A percentile compares a stretch with the other conserved stretches of the same genome.
phyloP scores from a whole-genome alignment of 2,329 filamentous ascomycete genomes.

The Fusarium udum region DNA sequence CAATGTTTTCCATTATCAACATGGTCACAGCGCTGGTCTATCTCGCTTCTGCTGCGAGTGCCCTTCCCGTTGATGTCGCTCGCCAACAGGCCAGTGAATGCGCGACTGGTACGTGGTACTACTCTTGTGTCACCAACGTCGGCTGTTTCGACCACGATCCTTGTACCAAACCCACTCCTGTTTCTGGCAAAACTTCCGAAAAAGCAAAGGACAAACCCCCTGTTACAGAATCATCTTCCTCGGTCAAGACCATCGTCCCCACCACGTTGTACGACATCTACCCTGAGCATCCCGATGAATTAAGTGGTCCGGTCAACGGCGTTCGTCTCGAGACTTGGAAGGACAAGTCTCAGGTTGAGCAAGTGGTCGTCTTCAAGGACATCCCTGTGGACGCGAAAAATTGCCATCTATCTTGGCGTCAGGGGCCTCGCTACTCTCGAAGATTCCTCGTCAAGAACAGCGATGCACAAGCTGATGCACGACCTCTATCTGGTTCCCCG shows the following conservation, averaged over 20 bases:
- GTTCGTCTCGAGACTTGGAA: conserved; percentile 38
- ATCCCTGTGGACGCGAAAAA: conserved; percentile 43
- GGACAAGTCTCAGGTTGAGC: conserved; percentile 41
- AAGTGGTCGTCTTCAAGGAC: conserved; percentile 46
- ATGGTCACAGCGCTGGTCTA: conserved; percentile 2
- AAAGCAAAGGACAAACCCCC: background rate
- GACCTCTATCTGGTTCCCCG: conserved; percentile 41
- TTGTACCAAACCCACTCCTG: background rate
- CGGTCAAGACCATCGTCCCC: background rate
- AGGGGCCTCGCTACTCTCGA: conserved; percentile 50
- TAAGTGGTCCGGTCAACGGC: conserved; percentile 17
- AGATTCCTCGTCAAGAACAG: conserved; percentile 48
- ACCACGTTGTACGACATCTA: conserved; percentile 23
- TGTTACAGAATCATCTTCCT: background rate
- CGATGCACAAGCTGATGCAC: conserved; percentile 37
- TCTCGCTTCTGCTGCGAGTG: conserved; percentile 4
- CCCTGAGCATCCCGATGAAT: conserved; percentile 23
- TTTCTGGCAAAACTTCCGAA: background rate
- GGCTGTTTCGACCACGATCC: conserved; percentile 17
- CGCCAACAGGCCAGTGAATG: conserved; percentile 16
- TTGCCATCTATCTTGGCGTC: conserved; percentile 46
- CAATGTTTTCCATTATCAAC: conserved; percentile 21
- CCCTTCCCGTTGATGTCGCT: conserved; percentile 6
- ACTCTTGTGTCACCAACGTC: background rate
- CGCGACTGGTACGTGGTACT: conserved; percentile 4